These are phyloP conservation scores for Rhizopogon vulgaris DNA, from an alignment of 768 basidiomycete species.

Conservation along the genomic window DNA sequence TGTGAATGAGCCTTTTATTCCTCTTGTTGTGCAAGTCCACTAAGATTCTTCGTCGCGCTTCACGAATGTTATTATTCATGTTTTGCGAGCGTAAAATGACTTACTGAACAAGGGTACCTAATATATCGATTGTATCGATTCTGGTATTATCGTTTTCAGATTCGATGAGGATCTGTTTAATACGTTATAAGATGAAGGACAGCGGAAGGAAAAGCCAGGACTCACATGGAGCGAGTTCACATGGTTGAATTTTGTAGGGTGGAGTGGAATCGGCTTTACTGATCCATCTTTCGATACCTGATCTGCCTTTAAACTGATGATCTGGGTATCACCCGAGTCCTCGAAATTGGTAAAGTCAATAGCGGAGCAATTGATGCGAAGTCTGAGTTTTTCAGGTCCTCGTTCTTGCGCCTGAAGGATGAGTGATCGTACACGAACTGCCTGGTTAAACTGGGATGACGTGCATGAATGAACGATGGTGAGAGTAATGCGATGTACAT, in stretches of 20 bases:
- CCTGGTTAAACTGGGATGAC: conserved; percentile 55
- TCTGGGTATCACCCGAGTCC: conserved; percentile 48
- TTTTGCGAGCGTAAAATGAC: conserved; percentile 15
- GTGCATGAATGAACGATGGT: not conserved
- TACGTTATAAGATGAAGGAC: not conserved
- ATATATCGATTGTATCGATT: conserved; percentile 61
- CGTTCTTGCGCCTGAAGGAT: conserved; percentile 40
- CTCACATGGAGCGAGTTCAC: conserved; percentile 61
- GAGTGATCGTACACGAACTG: conserved; percentile 57
- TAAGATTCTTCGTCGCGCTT: conserved; percentile 33
- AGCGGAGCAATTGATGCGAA: conserved; percentile 53
- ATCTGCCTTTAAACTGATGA: conserved; percentile 44
- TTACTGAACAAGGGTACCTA: conserved; percentile 55
- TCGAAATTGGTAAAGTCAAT: conserved; percentile 67
- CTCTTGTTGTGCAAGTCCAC: conserved; percentile 31
- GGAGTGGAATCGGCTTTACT: conserved; percentile 39
- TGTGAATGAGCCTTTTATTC: conserved; percentile 6
- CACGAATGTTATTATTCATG: conserved; percentile 3
- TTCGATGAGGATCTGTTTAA: conserved; percentile 55
- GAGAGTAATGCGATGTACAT: conserved; percentile 1
- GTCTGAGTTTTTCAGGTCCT: conserved; percentile 57
- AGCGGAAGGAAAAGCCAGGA: not conserved
- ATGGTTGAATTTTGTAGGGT: conserved; percentile 64
- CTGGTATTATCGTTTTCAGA: conserved; percentile 67
- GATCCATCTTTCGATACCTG: conserved; percentile 38